Evolutionary conservation across 2,329 filamentous ascomycete species (phyloP).

Genomic region (Penicillium brasilianum): DNA sequence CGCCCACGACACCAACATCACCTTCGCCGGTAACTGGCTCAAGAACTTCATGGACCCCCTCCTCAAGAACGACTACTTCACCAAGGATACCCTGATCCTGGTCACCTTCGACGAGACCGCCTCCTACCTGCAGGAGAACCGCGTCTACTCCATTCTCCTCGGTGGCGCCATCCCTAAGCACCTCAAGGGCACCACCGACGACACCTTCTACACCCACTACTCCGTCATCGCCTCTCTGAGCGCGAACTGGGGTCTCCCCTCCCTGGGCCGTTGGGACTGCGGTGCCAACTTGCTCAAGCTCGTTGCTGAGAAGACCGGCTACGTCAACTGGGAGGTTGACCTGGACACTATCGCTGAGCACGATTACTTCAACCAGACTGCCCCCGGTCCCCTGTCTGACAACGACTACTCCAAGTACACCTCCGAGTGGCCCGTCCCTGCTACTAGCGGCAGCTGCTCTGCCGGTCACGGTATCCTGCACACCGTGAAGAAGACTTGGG

Average conservation of each 20-base stretch:
- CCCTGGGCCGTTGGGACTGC: slow-evolving; percentile 73
- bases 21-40: slow-evolving; percentile 70
- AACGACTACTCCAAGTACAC: slow-evolving; percentile 35
- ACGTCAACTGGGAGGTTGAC: slow-evolving; percentile 52
- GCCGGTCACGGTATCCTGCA: slow-evolving; percentile 44
- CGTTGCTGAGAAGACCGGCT: slow-evolving; percentile 66
- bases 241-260: slow-evolving; percentile 72
- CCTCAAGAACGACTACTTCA: slow-evolving; percentile 71
- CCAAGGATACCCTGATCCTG: slow-evolving; percentile 74
- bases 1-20: slow-evolving; percentile 75
- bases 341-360: slow-evolving; percentile 30
- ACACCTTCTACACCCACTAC: slow-evolving; percentile 75
- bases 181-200: slow-evolving; percentile 71
- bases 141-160: slow-evolving; percentile 71
- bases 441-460: slow-evolving; percentile 37
- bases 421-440: slow-evolving; percentile 37
- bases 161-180: slow-evolving; percentile 72
- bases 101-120: slow-evolving; percentile 82
- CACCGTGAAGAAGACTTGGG: slow-evolving; percentile 41
- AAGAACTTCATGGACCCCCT: slow-evolving; percentile 72
- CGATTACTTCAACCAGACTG: slow-evolving; percentile 60
- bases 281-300: slow-evolving; percentile 71
- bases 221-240: slow-evolving; percentile 68
- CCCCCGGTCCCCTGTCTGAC: slow-evolving; percentile 53
- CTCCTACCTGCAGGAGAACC: slow-evolving; percentile 65